Evolutionary conservation across 1,284 basidiomycete genomes (phyloP).

Genomic region (Kwoniella shivajii): DNA sequence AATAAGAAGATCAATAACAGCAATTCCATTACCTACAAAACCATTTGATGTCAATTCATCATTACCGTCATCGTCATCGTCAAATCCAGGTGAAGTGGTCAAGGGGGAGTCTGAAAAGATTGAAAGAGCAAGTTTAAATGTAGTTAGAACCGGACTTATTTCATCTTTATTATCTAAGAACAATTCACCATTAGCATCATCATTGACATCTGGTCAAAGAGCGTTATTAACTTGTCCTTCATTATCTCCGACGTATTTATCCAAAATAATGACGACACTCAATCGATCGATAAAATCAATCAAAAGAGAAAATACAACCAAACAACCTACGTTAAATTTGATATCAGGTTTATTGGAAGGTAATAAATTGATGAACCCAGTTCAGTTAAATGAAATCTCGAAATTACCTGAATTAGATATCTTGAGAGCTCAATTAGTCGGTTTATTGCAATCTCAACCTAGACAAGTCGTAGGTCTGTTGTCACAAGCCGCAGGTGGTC

Average conservation of each 20-base stretch:
- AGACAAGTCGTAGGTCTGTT: constrained; percentile 48
- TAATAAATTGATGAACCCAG: constrained; percentile 35
- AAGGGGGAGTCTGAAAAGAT: constrained; percentile 2
- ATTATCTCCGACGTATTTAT: constrained; percentile 53
- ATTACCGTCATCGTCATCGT: too few relatives aligned
- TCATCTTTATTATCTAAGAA: constrained; percentile 23
- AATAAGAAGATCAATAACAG: constrained; percentile 45
- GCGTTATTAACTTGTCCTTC: constrained; percentile 49
- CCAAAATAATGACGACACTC: constrained; percentile 43
- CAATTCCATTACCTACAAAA: constrained; percentile 33
- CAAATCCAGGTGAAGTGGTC: too few relatives aligned
- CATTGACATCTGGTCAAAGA: constrained; percentile 39
- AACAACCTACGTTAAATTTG: constrained; percentile 47
- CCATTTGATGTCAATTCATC: constrained; percentile 10
- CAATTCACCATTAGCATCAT: constrained; percentile 8
- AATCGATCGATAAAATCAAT: constrained; percentile 32
- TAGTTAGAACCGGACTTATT: constrained; percentile 52
- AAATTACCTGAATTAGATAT: constrained; percentile 52
- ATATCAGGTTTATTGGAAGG: constrained; percentile 53
- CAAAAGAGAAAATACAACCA: constrained; percentile 29
- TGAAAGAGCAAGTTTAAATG: constrained; percentile 37
- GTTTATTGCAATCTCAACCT: constrained; percentile 48
- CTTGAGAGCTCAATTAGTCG: constrained; percentile 53
- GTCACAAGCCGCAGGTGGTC: constrained; percentile 49
- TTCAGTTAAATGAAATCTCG: constrained; percentile 28